These are phyloP conservation scores for Pseudogymnoascus sp. DNA, from an alignment of 2,329 filamentous ascomycete genomes.

Conservation along the genomic window DNA sequence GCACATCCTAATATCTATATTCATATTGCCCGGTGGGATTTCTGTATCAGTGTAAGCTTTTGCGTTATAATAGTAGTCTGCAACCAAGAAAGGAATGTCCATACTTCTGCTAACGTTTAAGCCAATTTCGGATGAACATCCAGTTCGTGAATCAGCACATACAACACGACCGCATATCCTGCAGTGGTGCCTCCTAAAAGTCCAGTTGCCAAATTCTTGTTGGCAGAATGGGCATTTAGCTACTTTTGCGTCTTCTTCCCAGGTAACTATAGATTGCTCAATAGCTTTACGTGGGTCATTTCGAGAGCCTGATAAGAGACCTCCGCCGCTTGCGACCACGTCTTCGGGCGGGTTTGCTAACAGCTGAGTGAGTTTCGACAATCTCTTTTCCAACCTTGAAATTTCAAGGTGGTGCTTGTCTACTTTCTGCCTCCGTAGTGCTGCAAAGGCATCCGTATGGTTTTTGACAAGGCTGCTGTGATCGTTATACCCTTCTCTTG, in stretches of 20 bases:
- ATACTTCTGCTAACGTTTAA: slow-evolving; percentile 64
- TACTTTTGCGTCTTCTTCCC: slow-evolving; percentile 85
- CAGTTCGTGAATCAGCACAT: slow-evolving; percentile 77
- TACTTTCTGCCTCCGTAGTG: slow-evolving; percentile 65
- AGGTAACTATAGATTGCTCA: slow-evolving; percentile 87
- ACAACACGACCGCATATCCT: slow-evolving; percentile 88
- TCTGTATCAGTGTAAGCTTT: slow-evolving; percentile 34
- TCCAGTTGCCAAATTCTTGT: slow-evolving; percentile 90
- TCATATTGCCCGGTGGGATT: slow-evolving; percentile 48
- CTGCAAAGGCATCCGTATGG: slow-evolving; percentile 62
- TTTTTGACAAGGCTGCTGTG: slow-evolving; percentile 65
- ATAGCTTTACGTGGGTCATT: slow-evolving; percentile 64
- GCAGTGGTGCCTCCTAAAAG: slow-evolving; percentile 89
- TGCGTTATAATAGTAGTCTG: slow-evolving; percentile 22
- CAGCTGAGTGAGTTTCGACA: slow-evolving; percentile 82
- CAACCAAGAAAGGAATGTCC: slow-evolving; percentile 22
- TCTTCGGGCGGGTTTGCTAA: slow-evolving; percentile 69
- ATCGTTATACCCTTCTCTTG: slow-evolving; percentile 89
- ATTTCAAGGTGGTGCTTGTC: slow-evolving; percentile 83
- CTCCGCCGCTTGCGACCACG: slow-evolving; percentile 39
- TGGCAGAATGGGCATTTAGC: slow-evolving; percentile 84
- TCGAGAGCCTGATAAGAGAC: slow-evolving; percentile 57
- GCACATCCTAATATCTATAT: slow-evolving; percentile 83
- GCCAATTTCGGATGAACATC: slow-evolving; percentile 76
- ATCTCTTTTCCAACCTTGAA: slow-evolving; percentile 79